A percentile compares a stretch with the other conserved stretches of the same genome.
Conservation (phyloP, 768 basidiomycete species). For the Phylloporus arenicola region DNA sequence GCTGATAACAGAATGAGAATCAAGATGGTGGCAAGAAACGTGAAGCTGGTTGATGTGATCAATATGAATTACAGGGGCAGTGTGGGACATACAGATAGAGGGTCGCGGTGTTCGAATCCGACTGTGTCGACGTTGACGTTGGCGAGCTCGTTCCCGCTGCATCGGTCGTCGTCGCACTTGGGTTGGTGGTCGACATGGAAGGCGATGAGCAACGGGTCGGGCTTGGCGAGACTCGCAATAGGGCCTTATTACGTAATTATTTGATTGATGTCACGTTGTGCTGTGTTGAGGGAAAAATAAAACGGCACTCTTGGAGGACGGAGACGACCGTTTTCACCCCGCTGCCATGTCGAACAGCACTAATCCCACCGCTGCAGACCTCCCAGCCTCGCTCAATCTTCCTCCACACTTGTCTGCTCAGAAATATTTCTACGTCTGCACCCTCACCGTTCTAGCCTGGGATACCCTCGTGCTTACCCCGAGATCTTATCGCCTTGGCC, state of each 20-base stretch:
- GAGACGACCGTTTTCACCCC: too few species aligned
- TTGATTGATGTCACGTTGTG: conserved; percentile 18
- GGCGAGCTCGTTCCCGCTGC: neutral
- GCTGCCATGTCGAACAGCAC: conserved; percentile 16
- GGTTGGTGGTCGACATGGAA: conserved; percentile 13
- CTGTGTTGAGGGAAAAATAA: conserved; percentile 16
- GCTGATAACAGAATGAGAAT: conserved; percentile 61
- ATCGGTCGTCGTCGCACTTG: neutral
- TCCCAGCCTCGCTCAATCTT: conserved; percentile 68
- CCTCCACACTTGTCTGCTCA: conserved; percentile 76
- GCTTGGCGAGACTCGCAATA: neutral
- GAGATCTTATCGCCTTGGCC: conserved; percentile 66
- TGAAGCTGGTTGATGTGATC: conserved; percentile 42
- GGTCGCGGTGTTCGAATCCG: conserved; percentile 16
- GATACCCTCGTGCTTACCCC: conserved; percentile 83
- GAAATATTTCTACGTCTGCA: conserved; percentile 88
- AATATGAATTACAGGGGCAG: conserved; percentile 8
- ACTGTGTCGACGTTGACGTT: conserved; percentile 1
- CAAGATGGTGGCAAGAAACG: conserved; percentile 67
- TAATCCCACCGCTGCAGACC: neutral
- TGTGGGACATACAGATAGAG: conserved; percentile 26
- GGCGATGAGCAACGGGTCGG: neutral
- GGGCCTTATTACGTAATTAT: conserved; percentile 16
- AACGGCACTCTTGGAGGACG: too few species aligned
- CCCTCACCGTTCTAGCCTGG: conserved; percentile 86